A percentile compares a stretch with the other conserved stretches of the same genome.
phyloP scores from a whole-genome alignment of 2,329 filamentous ascomycete genomes.

The Pseudogymnoascus sp. region DNA sequence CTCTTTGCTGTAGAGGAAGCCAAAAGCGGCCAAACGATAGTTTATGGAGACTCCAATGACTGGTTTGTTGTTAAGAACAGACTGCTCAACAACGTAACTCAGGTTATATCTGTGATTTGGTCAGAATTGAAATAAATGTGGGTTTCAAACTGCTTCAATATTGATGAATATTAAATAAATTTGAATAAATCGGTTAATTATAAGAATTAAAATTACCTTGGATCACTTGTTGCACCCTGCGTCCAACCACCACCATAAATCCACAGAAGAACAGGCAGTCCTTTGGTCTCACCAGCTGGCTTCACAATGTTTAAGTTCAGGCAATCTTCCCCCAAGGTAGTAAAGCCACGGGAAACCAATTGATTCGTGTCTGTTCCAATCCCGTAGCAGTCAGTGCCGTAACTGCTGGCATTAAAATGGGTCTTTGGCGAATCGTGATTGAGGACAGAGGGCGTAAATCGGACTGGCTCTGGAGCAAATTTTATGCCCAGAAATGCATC shows the following conservation, averaged over 20 bases:
- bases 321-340: conserved; percentile 37
- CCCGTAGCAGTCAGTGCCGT: neutral
- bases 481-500: conserved; percentile 2
- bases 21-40: conserved; percentile 57
- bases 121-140: conserved; percentile 28
- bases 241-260: conserved; percentile 34
- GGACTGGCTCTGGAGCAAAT: neutral
- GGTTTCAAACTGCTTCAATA: neutral
- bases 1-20: conserved; percentile 53
- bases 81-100: conserved; percentile 45
- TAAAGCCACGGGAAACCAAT: conserved; percentile 1
- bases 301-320: conserved; percentile 49
- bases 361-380: neutral
- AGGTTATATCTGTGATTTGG: conserved; percentile 46
- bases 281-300: conserved; percentile 34
- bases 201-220: conserved; percentile 10
- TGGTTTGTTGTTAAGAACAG: conserved; percentile 26
- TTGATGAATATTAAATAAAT: neutral
- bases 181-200: conserved; percentile 43
- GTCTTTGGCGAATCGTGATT: neutral
- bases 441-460: neutral
- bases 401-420: neutral
- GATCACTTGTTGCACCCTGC: conserved; percentile 14
- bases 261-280: conserved; percentile 45
- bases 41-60: conserved; percentile 47